Conservation (phyloP, 2,329 filamentous ascomycete genomes). For the Penicillium sp. region DNA sequence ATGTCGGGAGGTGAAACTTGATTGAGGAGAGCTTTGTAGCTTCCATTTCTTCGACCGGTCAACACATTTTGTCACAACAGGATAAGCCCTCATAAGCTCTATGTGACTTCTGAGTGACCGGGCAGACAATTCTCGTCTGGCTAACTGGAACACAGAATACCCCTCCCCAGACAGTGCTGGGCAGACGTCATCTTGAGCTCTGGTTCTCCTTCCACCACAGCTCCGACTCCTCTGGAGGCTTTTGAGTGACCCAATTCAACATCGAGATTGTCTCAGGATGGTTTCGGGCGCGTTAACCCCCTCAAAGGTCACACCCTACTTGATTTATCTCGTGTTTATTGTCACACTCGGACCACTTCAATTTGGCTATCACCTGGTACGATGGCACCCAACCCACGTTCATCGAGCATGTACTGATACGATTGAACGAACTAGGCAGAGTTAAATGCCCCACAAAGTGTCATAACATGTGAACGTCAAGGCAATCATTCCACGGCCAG, state of each 20-base stretch:
- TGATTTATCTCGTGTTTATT: conserved; percentile 70
- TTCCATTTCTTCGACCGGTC: not conserved
- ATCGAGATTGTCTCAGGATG: conserved; percentile 20
- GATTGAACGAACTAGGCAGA: conserved; percentile 61
- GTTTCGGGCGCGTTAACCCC: conserved; percentile 16
- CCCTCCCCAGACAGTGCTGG: not conserved
- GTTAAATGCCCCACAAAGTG: conserved; percentile 90
- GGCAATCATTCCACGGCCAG: conserved; percentile 39
- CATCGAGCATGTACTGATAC: not conserved
- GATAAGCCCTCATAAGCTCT: not conserved
- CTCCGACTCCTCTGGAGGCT: not conserved
- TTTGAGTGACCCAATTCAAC: not conserved
- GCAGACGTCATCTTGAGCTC: not conserved
- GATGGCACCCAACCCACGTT: conserved; percentile 15
- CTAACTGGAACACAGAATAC: not conserved
- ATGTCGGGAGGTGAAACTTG: not conserved
- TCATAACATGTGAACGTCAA: conserved; percentile 77
- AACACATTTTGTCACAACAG: not conserved
- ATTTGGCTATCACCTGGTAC: conserved; percentile 89
- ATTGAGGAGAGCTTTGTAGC: not conserved
- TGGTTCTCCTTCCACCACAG: not conserved
- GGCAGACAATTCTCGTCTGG: not conserved
- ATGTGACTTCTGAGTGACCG: not conserved
- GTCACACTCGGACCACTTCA: conserved; percentile 84
- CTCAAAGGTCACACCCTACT: conserved; percentile 63